Conservation (phyloP, 164 flowering plant species). For the Buxus sempervirens region DNA sequence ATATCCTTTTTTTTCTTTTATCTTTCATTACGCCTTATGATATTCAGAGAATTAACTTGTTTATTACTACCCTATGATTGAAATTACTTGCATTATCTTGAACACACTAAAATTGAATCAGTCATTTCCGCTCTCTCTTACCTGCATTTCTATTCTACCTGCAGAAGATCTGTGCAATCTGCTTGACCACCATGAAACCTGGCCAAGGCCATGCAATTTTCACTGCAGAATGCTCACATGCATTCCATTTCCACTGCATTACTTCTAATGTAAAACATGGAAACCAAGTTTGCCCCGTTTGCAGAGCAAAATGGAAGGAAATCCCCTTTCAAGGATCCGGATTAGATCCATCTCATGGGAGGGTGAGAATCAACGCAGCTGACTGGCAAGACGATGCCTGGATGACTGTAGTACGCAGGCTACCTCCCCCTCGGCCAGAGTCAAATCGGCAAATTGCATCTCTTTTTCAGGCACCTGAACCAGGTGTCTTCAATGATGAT, state of each 20-base stretch:
- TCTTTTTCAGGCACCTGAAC: constrained; percentile 38
- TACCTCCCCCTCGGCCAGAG: constrained; percentile 36
- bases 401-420: constrained; percentile 33
- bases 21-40: too few species aligned
- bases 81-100: too few species aligned
- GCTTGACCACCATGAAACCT: constrained; percentile 52
- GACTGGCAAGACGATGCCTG: constrained; percentile 36
- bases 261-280: constrained; percentile 68
- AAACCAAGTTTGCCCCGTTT: constrained; percentile 60
- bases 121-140: background rate
- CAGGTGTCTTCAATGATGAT: constrained; percentile 48
- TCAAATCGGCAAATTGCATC: constrained; percentile 24
- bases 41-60: too few species aligned
- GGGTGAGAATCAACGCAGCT: constrained; percentile 31
- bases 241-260: constrained; percentile 71
- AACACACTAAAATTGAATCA: background rate
- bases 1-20: too few species aligned
- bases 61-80: too few species aligned
- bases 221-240: constrained; percentile 68
- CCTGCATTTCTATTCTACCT: constrained; percentile 5
- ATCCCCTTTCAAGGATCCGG: constrained; percentile 46
- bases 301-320: constrained; percentile 66
- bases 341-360: constrained; percentile 29
- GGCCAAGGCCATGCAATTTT: constrained; percentile 61
- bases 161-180: constrained; percentile 60